phyloP scores from a whole-genome alignment of 208 protist genomes.

The Trypanosoma platydactyli region DNA sequence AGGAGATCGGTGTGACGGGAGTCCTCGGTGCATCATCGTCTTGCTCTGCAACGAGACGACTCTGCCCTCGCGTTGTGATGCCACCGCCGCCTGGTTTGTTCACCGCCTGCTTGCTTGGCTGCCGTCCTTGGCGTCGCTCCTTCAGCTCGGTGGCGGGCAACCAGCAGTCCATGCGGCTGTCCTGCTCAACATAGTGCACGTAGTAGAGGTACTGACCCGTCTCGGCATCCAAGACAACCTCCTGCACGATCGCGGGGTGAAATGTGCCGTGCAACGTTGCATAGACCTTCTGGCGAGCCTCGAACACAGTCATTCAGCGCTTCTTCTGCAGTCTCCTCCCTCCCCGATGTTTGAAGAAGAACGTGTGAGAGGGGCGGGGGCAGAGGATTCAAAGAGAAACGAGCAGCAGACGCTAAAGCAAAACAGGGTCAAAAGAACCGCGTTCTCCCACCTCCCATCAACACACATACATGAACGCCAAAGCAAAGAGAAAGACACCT shows the following conservation, averaged over 20 bases:
- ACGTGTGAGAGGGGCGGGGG: neutral
- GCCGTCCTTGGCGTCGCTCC: conserved; percentile 60
- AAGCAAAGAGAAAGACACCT: too few relatives aligned
- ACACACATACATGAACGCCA: too few relatives aligned
- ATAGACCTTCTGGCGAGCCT: conserved; percentile 83
- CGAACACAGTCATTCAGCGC: conserved; percentile 43
- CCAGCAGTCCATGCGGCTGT: conserved; percentile 88
- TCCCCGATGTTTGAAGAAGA: neutral
- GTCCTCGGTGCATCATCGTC: conserved; percentile 10
- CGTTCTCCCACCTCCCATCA: too few relatives aligned
- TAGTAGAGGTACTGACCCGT: conserved; percentile 73
- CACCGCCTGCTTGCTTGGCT: conserved; percentile 35
- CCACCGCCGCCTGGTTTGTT: conserved; percentile 33
- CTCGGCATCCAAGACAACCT: conserved; percentile 61
- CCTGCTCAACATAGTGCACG: conserved; percentile 87
- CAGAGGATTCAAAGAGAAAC: neutral
- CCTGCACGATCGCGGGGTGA: conserved; percentile 69
- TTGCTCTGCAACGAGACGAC: conserved; percentile 36
- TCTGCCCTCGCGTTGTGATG: conserved; percentile 74
- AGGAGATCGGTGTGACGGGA: conserved; percentile 15
- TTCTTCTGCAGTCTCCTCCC: neutral
- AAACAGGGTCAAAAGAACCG: too few relatives aligned
- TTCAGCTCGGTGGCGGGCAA: conserved; percentile 71
- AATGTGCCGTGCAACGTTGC: conserved; percentile 77
- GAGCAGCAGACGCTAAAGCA: too few relatives aligned